Evolutionary conservation across 164 flowering plant genomes (phyloP).

Genomic region (Malania oleifera): DNA sequence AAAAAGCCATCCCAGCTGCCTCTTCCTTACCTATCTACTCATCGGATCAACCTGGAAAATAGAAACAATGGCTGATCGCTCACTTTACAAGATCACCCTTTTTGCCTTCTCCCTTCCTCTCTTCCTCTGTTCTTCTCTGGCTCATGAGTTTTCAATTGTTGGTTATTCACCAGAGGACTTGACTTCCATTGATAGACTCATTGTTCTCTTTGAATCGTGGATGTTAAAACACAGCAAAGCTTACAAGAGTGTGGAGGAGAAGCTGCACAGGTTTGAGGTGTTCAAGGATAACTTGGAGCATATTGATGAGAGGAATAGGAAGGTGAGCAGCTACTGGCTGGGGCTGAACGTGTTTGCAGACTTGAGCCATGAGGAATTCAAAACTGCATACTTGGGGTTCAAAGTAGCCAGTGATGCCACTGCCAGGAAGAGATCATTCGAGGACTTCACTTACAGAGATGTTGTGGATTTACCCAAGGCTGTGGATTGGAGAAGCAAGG

Average conservation of each 20-base stretch:
- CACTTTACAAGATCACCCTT: not conserved
- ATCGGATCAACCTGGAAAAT: not conserved
- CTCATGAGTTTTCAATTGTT: slow-evolving; percentile 11
- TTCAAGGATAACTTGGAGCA: slow-evolving; percentile 39
- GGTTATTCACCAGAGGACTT: slow-evolving; percentile 13
- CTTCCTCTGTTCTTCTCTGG: not conserved
- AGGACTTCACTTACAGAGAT: slow-evolving; percentile 30
- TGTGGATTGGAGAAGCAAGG: slow-evolving; percentile 47
- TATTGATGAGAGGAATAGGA: slow-evolving; percentile 30
- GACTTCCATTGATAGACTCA: slow-evolving; percentile 1
- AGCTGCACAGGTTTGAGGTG: slow-evolving; percentile 29
- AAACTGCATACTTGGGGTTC: slow-evolving; percentile 29
- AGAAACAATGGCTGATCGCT: slow-evolving; percentile 1
- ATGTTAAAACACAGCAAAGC: slow-evolving; percentile 15
- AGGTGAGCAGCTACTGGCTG: slow-evolving; percentile 37
- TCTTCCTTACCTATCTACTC: not conserved
- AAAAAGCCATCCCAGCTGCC: not conserved
- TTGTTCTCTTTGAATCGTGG: slow-evolving; percentile 14
- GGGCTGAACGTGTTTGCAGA: slow-evolving; percentile 48
- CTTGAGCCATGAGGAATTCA: slow-evolving; percentile 44
- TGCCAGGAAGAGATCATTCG: slow-evolving; percentile 13
- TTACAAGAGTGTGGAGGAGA: slow-evolving; percentile 32
- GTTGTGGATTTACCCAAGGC: slow-evolving; percentile 28
- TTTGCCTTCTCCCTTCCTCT: slow-evolving; percentile 3
- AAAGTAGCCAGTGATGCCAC: slow-evolving; percentile 16